Conservation (phyloP, 441 rosid genomes). For the Monsonia emarginata region DNA sequence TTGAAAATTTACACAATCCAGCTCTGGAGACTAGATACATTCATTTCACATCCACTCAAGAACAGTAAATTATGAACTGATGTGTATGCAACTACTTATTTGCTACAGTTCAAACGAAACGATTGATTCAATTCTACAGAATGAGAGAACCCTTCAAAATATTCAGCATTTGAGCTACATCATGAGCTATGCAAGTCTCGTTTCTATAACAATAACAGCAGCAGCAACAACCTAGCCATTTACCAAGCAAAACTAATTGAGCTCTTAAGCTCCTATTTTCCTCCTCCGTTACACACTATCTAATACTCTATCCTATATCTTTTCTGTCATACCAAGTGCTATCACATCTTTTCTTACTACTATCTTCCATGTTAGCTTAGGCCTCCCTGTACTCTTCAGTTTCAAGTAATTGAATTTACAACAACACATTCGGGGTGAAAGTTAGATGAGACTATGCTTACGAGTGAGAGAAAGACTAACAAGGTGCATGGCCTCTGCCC, state of each 20-base stretch:
- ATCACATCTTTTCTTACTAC: background rate
- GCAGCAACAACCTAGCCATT: background rate
- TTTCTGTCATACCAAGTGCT: background rate
- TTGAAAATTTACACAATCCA: background rate
- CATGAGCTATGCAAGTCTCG: background rate
- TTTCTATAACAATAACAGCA: background rate
- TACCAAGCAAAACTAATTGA: background rate
- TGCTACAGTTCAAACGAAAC: background rate
- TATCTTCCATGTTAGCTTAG: background rate
- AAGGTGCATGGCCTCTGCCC: background rate
- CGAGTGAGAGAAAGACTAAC: background rate
- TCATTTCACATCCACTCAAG: background rate
- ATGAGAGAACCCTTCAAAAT: background rate
- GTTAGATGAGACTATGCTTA: background rate
- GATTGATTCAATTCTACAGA: background rate
- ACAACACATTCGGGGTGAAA: background rate
- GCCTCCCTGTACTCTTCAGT: background rate
- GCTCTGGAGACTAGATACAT: background rate
- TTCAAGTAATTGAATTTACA: background rate
- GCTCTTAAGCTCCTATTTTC: background rate
- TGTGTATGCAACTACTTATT: background rate
- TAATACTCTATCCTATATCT: background rate
- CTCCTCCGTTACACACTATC: background rate
- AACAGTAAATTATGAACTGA: background rate
- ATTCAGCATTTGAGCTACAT: background rate